Conservation (phyloP, 75 land plant genomes). For the Sequoiadendron giganteum region DNA sequence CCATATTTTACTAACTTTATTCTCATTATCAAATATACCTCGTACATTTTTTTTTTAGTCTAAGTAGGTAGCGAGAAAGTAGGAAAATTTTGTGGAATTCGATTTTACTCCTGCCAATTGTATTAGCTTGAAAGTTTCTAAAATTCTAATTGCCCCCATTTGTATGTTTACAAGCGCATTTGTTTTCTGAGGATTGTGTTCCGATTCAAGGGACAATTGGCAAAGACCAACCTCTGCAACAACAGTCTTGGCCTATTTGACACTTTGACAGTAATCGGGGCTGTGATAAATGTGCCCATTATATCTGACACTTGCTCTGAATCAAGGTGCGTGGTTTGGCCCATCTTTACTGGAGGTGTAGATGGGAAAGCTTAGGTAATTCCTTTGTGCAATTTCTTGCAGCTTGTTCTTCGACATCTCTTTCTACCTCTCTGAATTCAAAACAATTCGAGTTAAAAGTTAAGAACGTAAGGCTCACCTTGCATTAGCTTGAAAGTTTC, state of each 20-base stretch:
- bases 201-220: background rate
- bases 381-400: constrained; percentile 40
- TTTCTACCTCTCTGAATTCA: background rate
- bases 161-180: background rate
- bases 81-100: no score
- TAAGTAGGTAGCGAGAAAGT: no score
- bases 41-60: no score
- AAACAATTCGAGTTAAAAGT: no score
- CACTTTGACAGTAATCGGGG: constrained; percentile 21
- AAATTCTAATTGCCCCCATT: no score
- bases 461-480: no score
- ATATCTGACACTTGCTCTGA: constrained; percentile 35
- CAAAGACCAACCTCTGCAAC: constrained; percentile 40
- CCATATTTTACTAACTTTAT: no score
- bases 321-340: constrained; percentile 35
- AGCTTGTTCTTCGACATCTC: constrained; percentile 34
- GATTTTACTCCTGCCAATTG: no score
- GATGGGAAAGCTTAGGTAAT: constrained; percentile 26
- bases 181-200: background rate
- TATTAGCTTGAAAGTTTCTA: no score
- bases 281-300: constrained; percentile 37
- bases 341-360: constrained; percentile 35
- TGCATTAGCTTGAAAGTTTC: no score
- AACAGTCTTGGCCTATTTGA: constrained; percentile 35
- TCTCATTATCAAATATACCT: no score